A percentile compares a stretch with the other conserved stretches of the same genome.
Evolutionary conservation across 805 yeast species (phyloP).

Genomic region (Wickerhamiella alocasiicola): DNA sequence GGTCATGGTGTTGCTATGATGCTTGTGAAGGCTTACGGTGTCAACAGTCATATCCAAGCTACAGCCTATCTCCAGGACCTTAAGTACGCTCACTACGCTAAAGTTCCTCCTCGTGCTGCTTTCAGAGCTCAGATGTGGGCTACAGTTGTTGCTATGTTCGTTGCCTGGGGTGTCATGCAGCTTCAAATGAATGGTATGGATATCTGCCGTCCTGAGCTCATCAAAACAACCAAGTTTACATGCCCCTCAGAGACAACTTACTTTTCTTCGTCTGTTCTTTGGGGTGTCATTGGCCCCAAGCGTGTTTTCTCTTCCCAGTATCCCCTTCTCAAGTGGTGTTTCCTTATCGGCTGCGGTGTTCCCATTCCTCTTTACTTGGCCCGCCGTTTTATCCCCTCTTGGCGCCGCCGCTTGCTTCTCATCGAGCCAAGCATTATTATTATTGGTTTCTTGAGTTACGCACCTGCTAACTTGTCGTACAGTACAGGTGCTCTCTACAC

Average conservation of each 20-base stretch:
- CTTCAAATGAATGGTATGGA: conserved; percentile 33
- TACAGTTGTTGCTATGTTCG: conserved; percentile 31
- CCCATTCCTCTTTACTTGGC: conserved; percentile 20
- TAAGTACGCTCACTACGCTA: conserved; percentile 36
- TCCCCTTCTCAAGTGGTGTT: conserved; percentile 52
- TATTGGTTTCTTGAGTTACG: conserved; percentile 10
- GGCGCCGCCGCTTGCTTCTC: conserved; percentile 24
- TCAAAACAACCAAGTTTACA: conserved; percentile 28
- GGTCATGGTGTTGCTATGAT: conserved; percentile 3
- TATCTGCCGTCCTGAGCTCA: conserved; percentile 35
- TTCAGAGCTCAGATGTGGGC: conserved; percentile 31
- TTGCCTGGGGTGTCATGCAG: conserved; percentile 32
- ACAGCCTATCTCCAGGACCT: conserved; percentile 41
- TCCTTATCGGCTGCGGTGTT: conserved; percentile 38
- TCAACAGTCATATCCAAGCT: conserved; percentile 51
- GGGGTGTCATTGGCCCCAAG: conserved; percentile 56
- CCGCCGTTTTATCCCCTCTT: conserved; percentile 17
- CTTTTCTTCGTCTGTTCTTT: conserved; percentile 39
- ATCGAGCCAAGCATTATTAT: conserved; percentile 35
- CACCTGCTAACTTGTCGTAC: conserved; percentile 20
- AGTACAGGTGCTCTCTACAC: conserved; percentile 14
- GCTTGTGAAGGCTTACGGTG: conserved; percentile 45
- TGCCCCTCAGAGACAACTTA: conserved; percentile 32
- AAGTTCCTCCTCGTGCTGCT: conserved; percentile 32
- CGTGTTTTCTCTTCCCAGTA: conserved; percentile 37